A percentile compares a stretch with the other conserved stretches of the same genome.
Conservation (phyloP, 73 alveolate species). For the Paramecium octaurelia region DNA sequence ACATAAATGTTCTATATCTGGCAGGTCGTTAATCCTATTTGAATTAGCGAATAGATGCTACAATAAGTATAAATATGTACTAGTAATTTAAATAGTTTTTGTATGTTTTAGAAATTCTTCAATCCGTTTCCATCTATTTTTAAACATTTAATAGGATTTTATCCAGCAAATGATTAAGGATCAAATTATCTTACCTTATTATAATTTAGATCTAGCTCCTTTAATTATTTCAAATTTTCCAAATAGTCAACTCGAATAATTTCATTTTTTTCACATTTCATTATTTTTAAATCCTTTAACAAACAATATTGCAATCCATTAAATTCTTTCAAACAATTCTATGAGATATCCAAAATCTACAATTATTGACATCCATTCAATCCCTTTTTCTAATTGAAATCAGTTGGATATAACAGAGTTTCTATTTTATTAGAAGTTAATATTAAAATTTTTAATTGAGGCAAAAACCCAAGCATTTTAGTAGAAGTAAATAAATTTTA, state of each 20-base stretch:
- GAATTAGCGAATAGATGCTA: conserved; percentile 64
- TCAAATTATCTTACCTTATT: conserved; percentile 76
- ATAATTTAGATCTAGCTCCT: conserved; percentile 77
- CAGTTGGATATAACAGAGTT: conserved; percentile 68
- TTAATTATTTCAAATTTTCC: conserved; percentile 67
- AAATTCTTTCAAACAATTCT: conserved; percentile 70
- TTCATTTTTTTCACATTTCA: conserved; percentile 78
- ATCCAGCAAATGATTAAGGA: conserved; percentile 64
- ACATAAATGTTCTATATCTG: conserved; percentile 76
- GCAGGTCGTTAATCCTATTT: conserved; percentile 78
- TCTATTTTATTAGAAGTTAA: conserved; percentile 73
- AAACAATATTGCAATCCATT: conserved; percentile 76
- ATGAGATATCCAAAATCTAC: conserved; percentile 74
- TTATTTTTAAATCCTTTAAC: conserved; percentile 72
- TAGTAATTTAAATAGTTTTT: conserved; percentile 67
- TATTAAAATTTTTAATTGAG: conserved; percentile 70
- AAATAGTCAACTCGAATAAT: conserved; percentile 72
- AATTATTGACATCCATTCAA: conserved; percentile 70
- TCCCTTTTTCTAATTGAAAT: conserved; percentile 68
- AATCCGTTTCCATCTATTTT: conserved; percentile 80
- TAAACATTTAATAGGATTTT: conserved; percentile 62
- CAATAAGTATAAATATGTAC: not conserved
- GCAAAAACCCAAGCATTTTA: conserved; percentile 78
- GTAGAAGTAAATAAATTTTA: conserved; percentile 67
- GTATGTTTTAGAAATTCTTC: conserved; percentile 67